A percentile compares a stretch with the other conserved stretches of the same genome.
Conservation (phyloP, 768 basidiomycete genomes). For the Sarcomyxa edulis region DNA sequence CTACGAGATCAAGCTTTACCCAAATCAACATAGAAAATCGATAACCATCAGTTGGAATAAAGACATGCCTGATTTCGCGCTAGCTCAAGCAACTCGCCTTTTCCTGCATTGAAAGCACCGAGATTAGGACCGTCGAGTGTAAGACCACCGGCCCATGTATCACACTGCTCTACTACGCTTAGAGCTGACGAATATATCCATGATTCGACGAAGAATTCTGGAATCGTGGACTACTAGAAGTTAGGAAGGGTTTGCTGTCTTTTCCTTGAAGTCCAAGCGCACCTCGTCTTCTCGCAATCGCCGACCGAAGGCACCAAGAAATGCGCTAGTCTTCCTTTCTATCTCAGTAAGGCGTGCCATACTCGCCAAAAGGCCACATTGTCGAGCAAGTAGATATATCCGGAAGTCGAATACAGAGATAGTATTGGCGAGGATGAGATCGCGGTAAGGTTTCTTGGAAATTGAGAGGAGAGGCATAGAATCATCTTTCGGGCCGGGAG, state of each 20-base stretch:
- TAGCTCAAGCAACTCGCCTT: constrained; percentile 89
- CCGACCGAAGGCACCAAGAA: constrained; percentile 73
- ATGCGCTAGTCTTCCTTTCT: constrained; percentile 63
- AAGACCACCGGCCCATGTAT: constrained; percentile 55
- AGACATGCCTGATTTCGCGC: constrained; percentile 73
- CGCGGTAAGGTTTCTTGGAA: constrained; percentile 79
- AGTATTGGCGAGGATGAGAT: constrained; percentile 82
- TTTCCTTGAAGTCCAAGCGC: too few species aligned
- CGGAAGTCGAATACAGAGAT: constrained; percentile 95
- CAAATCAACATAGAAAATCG: constrained; percentile 2
- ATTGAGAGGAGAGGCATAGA: constrained; percentile 74
- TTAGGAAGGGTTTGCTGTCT: constrained; percentile 3
- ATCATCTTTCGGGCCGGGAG: constrained; percentile 67
- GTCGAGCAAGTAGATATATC: constrained; percentile 83
- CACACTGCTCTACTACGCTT: constrained; percentile 76
- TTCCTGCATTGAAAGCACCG: constrained; percentile 61
- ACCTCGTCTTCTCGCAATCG: constrained; percentile 77
- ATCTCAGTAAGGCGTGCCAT: constrained; percentile 67
- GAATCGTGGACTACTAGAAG: constrained; percentile 38
- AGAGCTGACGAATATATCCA: constrained; percentile 93
- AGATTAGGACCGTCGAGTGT: constrained; percentile 42
- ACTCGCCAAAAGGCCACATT: constrained; percentile 71
- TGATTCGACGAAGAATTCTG: constrained; percentile 77
- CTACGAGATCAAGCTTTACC: constrained; percentile 77
- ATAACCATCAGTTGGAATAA: constrained; percentile 1